These are phyloP conservation scores for Phytophthora agathidicida DNA, from an alignment of 352 stramenopile genomes.

Conservation along the genomic window DNA sequence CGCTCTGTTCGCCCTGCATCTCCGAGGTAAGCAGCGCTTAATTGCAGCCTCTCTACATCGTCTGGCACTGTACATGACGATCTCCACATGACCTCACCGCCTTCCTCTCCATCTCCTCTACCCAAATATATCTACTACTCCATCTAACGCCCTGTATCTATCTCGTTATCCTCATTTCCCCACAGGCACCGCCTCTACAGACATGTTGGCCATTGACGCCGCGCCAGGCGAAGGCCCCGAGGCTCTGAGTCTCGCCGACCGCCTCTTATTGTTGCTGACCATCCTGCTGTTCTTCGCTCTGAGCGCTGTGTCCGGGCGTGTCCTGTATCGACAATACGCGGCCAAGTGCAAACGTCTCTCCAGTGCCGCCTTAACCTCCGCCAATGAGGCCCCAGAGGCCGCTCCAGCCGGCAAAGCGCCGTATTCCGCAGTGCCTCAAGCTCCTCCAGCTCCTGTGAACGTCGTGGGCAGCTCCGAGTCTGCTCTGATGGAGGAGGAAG, in stretches of 20 bases:
- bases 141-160: slow-evolving; percentile 1
- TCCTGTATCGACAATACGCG: slow-evolving; percentile 55
- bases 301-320: slow-evolving; percentile 57
- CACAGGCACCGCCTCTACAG: slow-evolving; percentile 2
- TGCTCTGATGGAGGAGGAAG: slow-evolving; percentile 58
- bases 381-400: slow-evolving; percentile 17
- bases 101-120: slow-evolving; percentile 6
- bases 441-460: slow-evolving; percentile 27
- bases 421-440: slow-evolving; percentile 23
- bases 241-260: slow-evolving; percentile 50
- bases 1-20: background rate
- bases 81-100: background rate
- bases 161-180: background rate
- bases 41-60: slow-evolving; percentile 4
- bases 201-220: slow-evolving; percentile 22
- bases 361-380: background rate
- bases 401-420: slow-evolving; percentile 18
- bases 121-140: background rate
- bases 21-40: slow-evolving; percentile 7
- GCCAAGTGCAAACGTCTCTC: slow-evolving; percentile 32
- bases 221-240: slow-evolving; percentile 26
- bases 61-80: background rate
- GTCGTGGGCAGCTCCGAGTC: slow-evolving; percentile 43
- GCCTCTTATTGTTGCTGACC: slow-evolving; percentile 52
- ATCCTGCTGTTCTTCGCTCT: slow-evolving; percentile 70